Conservation (phyloP, 2,329 filamentous ascomycete genomes). For the Diaporthe humulicola region DNA sequence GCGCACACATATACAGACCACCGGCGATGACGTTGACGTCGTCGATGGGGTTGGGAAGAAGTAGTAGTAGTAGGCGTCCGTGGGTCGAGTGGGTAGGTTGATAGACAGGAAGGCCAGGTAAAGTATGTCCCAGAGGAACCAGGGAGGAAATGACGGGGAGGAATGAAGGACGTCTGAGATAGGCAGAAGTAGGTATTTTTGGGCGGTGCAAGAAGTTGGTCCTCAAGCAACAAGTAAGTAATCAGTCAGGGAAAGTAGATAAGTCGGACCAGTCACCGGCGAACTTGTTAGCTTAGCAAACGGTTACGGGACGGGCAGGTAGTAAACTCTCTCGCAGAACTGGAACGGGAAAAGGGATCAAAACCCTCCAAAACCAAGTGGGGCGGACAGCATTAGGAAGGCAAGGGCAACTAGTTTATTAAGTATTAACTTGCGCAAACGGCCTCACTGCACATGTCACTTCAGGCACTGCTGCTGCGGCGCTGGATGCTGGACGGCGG, state of each 20-base stretch:
- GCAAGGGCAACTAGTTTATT: conserved; percentile 33
- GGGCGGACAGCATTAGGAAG: neutral
- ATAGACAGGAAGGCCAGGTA: neutral
- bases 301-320: neutral
- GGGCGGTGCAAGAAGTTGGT: neutral
- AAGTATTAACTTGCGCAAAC: conserved; percentile 24
- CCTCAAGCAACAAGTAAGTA: neutral
- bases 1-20: neutral
- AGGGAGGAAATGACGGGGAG: conserved; percentile 7
- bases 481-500: neutral
- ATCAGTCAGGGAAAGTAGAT: neutral
- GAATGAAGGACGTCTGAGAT: neutral
- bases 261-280: neutral
- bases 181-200: conserved; percentile 22
- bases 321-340: neutral
- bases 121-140: neutral
- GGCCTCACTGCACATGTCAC: neutral
- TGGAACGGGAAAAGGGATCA: conserved; percentile 2
- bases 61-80: neutral
- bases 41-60: neutral
- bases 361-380: neutral
- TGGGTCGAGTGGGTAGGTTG: neutral
- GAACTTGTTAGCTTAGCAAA: neutral
- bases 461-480: neutral
- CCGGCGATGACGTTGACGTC: neutral